phyloP scores from a whole-genome alignment of 768 basidiomycete species.

The Russula abietina region DNA sequence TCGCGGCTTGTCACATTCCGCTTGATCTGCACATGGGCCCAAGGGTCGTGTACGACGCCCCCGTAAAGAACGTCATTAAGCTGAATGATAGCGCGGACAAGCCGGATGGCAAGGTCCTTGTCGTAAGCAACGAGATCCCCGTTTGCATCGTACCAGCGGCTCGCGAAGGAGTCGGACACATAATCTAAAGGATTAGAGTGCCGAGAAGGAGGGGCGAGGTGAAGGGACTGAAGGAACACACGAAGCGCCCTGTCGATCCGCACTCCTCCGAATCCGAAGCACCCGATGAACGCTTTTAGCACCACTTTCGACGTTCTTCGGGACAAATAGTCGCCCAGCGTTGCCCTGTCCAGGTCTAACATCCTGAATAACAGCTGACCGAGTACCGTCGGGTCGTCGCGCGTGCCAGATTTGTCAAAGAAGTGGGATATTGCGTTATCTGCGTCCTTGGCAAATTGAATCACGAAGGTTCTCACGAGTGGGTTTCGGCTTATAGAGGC shows the following conservation, averaged over 20 bases:
- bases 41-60: conserved; percentile 56
- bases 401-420: conserved; percentile 51
- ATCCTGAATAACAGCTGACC: conserved; percentile 78
- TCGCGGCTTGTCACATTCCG: conserved; percentile 65
- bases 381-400: conserved; percentile 67
- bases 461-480: conserved; percentile 63
- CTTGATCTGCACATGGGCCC: conserved; percentile 46
- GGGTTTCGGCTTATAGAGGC: conserved; percentile 47
- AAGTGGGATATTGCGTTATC: conserved; percentile 70
- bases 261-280: conserved; percentile 78
- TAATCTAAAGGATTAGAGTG: conserved; percentile 51
- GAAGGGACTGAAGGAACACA: conserved; percentile 78
- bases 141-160: conserved; percentile 89
- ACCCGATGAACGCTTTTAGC: conserved; percentile 78
- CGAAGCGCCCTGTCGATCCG: conserved; percentile 86
- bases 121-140: conserved; percentile 70
- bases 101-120: conserved; percentile 68
- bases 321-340: conserved; percentile 80
- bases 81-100: conserved; percentile 77
- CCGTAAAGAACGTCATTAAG: conserved; percentile 86
- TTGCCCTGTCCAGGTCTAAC: conserved; percentile 72
- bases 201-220: conserved; percentile 46
- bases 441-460: conserved; percentile 76
- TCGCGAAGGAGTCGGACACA: conserved; percentile 77
- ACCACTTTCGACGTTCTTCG: conserved; percentile 66